Evolutionary conservation across 2,329 filamentous ascomycete species (phyloP).

Genomic region (Exophiala sp.): DNA sequence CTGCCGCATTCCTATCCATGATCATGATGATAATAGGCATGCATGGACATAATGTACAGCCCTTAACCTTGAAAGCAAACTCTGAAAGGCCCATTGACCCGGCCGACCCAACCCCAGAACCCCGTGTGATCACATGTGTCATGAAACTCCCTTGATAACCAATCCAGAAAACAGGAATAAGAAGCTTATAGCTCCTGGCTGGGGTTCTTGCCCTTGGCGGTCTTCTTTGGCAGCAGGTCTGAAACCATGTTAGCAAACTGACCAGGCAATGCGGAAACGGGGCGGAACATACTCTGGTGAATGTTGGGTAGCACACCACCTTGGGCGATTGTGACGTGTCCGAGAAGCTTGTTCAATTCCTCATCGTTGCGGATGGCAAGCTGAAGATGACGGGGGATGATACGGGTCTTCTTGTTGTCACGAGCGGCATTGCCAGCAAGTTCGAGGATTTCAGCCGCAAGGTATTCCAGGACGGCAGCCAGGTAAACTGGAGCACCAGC

Average conservation of each 20-base stretch:
- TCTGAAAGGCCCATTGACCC: slow-evolving; percentile 50
- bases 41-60: slow-evolving; percentile 59
- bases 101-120: slow-evolving; percentile 57
- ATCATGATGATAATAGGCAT: slow-evolving; percentile 33
- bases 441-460: slow-evolving; percentile 97
- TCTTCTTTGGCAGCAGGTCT: slow-evolving; percentile 99
- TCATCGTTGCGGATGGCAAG: slow-evolving; percentile 99
- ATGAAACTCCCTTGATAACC: slow-evolving; percentile 71
- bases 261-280: slow-evolving; percentile 26
- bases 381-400: slow-evolving; percentile 97
- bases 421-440: slow-evolving; percentile 96
- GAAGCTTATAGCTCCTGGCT: slow-evolving; percentile 86
- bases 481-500: slow-evolving; percentile 96
- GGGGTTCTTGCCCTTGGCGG: slow-evolving; percentile 84
- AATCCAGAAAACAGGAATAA: slow-evolving; percentile 54
- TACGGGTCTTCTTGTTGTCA: slow-evolving; percentile 99
- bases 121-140: slow-evolving; percentile 56
- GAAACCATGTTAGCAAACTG: slow-evolving; percentile 39
- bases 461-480: slow-evolving; percentile 94
- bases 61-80: slow-evolving; percentile 37
- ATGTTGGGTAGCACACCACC: slow-evolving; percentile 97
- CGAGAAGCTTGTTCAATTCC: slow-evolving; percentile 98
- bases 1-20: slow-evolving; percentile 28
- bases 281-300: slow-evolving; percentile 72
- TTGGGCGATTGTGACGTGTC: slow-evolving; percentile 93